phyloP scores from a whole-genome alignment of 1,284 basidiomycete genomes.

The Grifola frondosa region DNA sequence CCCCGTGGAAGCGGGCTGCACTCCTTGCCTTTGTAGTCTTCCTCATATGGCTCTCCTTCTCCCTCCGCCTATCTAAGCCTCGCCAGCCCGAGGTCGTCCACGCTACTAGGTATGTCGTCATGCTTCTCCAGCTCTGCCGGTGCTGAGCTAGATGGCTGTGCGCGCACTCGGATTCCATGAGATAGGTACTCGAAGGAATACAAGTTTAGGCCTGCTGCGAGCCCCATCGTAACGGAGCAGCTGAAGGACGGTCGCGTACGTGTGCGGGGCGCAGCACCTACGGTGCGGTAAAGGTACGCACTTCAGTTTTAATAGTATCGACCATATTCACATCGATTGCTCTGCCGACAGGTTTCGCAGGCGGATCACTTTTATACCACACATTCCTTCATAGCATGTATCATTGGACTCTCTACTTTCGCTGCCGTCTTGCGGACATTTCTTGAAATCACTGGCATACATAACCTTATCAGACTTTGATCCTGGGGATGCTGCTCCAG shows the following conservation, averaged over 20 bases:
- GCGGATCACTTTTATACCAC: too few species aligned
- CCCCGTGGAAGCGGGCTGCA: constrained; percentile 47
- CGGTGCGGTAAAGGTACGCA: constrained; percentile 18
- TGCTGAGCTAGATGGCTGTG: not conserved
- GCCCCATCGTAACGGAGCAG: constrained; percentile 63
- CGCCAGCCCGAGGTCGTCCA: constrained; percentile 42
- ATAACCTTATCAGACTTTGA: too few species aligned
- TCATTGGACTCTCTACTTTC: too few species aligned
- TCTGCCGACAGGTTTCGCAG: too few species aligned
- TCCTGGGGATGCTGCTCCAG: too few species aligned
- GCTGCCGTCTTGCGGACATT: too few species aligned
- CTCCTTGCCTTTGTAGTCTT: constrained; percentile 42
- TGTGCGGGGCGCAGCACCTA: constrained; percentile 53
- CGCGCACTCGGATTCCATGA: constrained; percentile 1
- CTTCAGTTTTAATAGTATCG: too few species aligned
- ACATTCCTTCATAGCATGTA: too few species aligned
- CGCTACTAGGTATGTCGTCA: constrained; percentile 43
- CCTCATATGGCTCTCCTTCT: constrained; percentile 45
- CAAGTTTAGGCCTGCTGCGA: constrained; percentile 66
- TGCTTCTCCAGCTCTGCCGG: constrained; percentile 4
- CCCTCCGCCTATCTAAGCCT: constrained; percentile 29
- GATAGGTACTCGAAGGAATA: constrained; percentile 62
- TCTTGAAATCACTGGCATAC: too few species aligned
- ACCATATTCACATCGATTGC: too few species aligned
- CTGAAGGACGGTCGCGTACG: constrained; percentile 56